These are phyloP conservation scores for Mychonastes homosphaera DNA, from an alignment of 139 green algal species.

Conservation along the genomic window DNA sequence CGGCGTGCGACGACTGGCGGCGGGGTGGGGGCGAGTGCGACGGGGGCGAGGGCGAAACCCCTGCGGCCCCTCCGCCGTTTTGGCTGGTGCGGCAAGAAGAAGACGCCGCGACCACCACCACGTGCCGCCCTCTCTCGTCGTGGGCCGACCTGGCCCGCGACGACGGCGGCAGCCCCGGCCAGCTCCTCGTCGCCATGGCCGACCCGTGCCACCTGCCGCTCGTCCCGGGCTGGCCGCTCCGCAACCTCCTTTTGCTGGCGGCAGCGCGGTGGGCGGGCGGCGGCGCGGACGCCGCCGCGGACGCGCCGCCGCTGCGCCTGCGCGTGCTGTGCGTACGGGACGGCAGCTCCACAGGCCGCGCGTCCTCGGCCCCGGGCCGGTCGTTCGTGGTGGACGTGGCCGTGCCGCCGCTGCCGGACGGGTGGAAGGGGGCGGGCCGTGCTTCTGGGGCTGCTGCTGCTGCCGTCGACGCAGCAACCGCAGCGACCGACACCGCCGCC, in stretches of 20 bases:
- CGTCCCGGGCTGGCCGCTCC: constrained; percentile 71
- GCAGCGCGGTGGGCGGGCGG: constrained; percentile 23
- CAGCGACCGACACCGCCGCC: no score
- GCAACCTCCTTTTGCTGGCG: constrained; percentile 74
- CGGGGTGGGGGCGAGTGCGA: background rate
- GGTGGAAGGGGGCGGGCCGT: background rate
- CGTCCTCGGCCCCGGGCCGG: constrained; percentile 9
- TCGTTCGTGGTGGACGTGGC: constrained; percentile 9
- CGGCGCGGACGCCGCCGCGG: no score
- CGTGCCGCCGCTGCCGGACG: constrained; percentile 23
- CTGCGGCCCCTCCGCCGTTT: constrained; percentile 6
- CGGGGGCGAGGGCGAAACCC: background rate
- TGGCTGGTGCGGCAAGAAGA: constrained; percentile 6
- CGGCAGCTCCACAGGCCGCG: constrained; percentile 22
- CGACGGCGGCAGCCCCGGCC: constrained; percentile 6
- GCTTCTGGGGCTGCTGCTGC: background rate
- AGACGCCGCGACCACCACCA: background rate
- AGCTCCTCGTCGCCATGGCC: constrained; percentile 43
- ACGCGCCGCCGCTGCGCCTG: background rate
- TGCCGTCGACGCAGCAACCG: background rate
- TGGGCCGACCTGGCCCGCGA: background rate
- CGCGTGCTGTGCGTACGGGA: constrained; percentile 63
- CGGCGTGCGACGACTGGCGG: background rate
- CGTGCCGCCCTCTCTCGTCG: background rate
- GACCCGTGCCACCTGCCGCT: constrained; percentile 48